A percentile compares a stretch with the other conserved stretches of the same genome.
Conservation (phyloP, 257 asterid genomes). For the Scutellaria barbata region DNA sequence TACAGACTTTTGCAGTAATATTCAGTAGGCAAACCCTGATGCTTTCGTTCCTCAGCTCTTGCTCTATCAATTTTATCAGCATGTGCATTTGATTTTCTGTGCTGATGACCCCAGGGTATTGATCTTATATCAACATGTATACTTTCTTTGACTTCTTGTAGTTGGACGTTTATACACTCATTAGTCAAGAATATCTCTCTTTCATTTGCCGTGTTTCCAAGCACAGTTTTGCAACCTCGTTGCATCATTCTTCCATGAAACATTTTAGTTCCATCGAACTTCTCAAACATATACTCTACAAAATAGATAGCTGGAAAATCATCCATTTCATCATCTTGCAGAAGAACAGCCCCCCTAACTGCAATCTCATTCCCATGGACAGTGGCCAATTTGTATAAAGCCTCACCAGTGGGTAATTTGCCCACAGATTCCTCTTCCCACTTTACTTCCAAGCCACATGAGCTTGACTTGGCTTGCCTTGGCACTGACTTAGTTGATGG, state of each 20-base stretch:
- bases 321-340: constrained; percentile 61
- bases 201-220: constrained; percentile 88
- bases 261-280: constrained; percentile 68
- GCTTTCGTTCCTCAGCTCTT: constrained; percentile 82
- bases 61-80: constrained; percentile 75
- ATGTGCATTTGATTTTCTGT: constrained; percentile 65
- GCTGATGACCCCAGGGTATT: constrained; percentile 88
- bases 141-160: constrained; percentile 61
- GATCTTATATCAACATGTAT: constrained; percentile 56
- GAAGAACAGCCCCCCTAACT: constrained; percentile 59
- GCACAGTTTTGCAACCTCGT: constrained; percentile 77
- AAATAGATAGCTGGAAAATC: constrained; percentile 58
- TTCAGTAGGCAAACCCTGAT: constrained; percentile 69
- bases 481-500: constrained; percentile 41
- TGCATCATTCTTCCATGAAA: constrained; percentile 84
- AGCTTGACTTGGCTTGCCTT: constrained; percentile 51
- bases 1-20: constrained; percentile 90
- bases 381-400: constrained; percentile 56
- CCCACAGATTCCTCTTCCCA: constrained; percentile 78
- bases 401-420: constrained; percentile 59
- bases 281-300: constrained; percentile 90
- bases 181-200: constrained; percentile 86
- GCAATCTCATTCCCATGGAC: constrained; percentile 64
- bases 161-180: constrained; percentile 66
- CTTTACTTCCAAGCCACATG: constrained; percentile 48